Percentiles rank a stretch among this genome's conserved stretches.
Conservation (phyloP, 1,139 yeast species). For the Pichia kudriavzevii region DNA sequence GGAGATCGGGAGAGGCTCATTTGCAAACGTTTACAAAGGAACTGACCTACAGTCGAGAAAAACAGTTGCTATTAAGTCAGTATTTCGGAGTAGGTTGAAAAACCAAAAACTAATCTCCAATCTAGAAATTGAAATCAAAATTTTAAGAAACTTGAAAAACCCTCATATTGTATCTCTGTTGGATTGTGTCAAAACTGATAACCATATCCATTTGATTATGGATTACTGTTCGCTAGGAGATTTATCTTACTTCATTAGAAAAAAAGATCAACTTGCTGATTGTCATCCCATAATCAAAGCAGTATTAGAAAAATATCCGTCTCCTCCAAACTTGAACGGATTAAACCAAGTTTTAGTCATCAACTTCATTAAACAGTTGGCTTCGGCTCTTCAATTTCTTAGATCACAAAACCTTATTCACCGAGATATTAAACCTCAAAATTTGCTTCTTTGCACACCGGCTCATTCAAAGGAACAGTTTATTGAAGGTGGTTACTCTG, state of each 20-base stretch:
- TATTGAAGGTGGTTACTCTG: slow-evolving; percentile 51
- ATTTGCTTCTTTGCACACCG: slow-evolving; percentile 76
- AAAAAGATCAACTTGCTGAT: slow-evolving; percentile 60
- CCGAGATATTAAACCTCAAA: slow-evolving; percentile 90
- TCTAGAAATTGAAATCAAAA: slow-evolving; percentile 82
- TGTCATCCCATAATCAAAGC: slow-evolving; percentile 77
- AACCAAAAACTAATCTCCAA: slow-evolving; percentile 83
- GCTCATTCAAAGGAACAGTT: slow-evolving; percentile 56
- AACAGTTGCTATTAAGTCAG: slow-evolving; percentile 84
- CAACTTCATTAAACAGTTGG: slow-evolving; percentile 80
- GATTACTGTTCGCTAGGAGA: slow-evolving; percentile 96
- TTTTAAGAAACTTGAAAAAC: slow-evolving; percentile 77
- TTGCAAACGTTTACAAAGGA: slow-evolving; percentile 88
- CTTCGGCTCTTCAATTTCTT: slow-evolving; percentile 76
- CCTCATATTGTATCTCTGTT: slow-evolving; percentile 86
- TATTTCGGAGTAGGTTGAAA: slow-evolving; percentile 72
- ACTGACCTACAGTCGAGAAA: slow-evolving; percentile 33
- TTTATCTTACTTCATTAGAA: slow-evolving; percentile 75
- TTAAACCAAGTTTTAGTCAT: slow-evolving; percentile 69
- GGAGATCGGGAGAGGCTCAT: slow-evolving; percentile 90
- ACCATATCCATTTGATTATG: slow-evolving; percentile 89
- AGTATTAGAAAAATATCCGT: slow-evolving; percentile 74
- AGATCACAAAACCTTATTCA: slow-evolving; percentile 81
- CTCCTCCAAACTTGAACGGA: slow-evolving; percentile 69
- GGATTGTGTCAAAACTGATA: slow-evolving; percentile 71